Base-by-base conservation (phyloP, 176 grass and related monocot genomes). In the Pontederia paniculata region DNA sequence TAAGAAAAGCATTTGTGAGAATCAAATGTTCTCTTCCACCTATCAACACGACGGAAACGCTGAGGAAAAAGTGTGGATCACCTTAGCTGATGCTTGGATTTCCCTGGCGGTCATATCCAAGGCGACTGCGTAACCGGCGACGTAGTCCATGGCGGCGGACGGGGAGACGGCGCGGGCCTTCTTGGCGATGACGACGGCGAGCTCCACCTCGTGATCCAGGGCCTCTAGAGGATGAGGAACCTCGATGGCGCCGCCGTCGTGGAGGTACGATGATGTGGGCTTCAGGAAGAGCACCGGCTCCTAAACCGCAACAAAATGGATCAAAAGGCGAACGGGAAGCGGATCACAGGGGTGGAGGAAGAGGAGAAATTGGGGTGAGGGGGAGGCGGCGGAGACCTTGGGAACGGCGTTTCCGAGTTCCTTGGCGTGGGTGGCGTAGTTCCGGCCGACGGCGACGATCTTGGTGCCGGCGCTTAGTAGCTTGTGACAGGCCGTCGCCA, bases 41-140 rank as follows among this genome's bases (percentile, higher is more conserved):
- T 2, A 37, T 37, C 28, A 2, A 37, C 28, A 37, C 7, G 10
- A 57, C n/a, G 52, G 23, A 13, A 56, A 57, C 23, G 23, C 17
- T 25, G 54, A 70, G 62, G n/a, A n/a, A 63, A 37, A 37, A 37
- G 28, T 37, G 28, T 55, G 52, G 10, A 14, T 16, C 37, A 90
- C 91, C 82, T 88, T 97, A 74, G 83, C 86, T 17, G 16, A 45
- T 50, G 77, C 76, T 50, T 97, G 93, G 73, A 90, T 88, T 57
- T 97, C 93, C 70, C 86, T 84, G 69, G 91, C 91, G 58, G 91
- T 97, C 91, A 97, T 97, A 72, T 97, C 93, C 83, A 90, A 81
- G 67, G 86, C 93, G 69, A 97, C 77, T 21, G 93, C 93, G 70
- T 97, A 97, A 63, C 93, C 93, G 89, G 57, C 93, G 8, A 98